These are phyloP conservation scores for Podila epigama DNA, from an alignment of 192 early-diverging fungal genomes.

Conservation along the genomic window DNA sequence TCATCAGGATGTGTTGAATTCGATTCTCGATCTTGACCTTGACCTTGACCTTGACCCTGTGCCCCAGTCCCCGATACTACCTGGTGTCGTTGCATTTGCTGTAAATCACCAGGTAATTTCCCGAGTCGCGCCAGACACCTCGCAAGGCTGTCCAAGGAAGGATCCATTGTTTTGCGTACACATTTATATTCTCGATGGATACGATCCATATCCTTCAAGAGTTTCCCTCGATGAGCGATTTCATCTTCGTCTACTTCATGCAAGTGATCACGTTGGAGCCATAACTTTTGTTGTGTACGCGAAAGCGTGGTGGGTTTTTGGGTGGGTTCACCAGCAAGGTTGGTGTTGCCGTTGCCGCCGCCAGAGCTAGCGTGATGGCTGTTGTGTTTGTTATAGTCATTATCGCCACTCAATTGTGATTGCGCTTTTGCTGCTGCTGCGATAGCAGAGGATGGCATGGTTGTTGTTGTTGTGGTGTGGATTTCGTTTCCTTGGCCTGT, in stretches of 20 bases:
- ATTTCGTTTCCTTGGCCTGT: no score
- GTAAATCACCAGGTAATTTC: neutral
- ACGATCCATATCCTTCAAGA: constrained; percentile 14
- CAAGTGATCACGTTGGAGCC: constrained; percentile 18
- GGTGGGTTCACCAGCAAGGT: neutral
- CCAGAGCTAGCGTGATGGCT: neutral
- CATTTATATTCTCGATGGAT: constrained; percentile 30
- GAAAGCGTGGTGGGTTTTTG: constrained; percentile 6
- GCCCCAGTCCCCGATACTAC: no score
- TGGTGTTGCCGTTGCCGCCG: neutral
- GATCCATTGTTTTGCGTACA: constrained; percentile 18
- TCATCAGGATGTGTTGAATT: no score
- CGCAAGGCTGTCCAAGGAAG: constrained; percentile 15
- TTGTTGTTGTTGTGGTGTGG: neutral
- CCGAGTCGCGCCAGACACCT: constrained; percentile 12
- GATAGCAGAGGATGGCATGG: neutral
- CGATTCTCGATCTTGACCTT: neutral
- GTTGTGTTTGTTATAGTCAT: neutral
- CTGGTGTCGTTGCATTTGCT: no score
- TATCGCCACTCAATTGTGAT: no score
- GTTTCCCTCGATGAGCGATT: constrained; percentile 6
- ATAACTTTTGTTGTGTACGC: constrained; percentile 36
- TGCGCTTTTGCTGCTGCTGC: neutral
- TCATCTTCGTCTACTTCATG: constrained; percentile 25
- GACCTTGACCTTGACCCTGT: neutral